Conservation (phyloP, 2,329 filamentous ascomycete genomes). For the Fusarium succisae region DNA sequence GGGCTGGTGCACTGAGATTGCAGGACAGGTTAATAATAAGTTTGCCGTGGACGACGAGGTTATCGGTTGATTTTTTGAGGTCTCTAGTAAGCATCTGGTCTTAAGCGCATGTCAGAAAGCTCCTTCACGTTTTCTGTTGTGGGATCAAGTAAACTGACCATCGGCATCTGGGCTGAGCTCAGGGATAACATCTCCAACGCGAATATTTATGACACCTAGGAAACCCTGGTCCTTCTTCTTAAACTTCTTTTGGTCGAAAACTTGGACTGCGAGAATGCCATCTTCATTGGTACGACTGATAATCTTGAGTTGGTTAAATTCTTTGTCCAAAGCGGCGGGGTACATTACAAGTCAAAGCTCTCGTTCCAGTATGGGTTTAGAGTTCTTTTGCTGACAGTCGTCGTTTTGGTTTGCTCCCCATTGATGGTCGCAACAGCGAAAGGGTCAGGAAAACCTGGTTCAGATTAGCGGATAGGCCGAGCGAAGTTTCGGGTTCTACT, state of each 20-base stretch:
- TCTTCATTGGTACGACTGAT: slow-evolving; percentile 88
- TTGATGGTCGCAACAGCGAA: slow-evolving; percentile 97
- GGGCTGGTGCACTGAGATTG: slow-evolving; percentile 78
- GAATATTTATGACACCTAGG: slow-evolving; percentile 95
- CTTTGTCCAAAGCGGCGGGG: slow-evolving; percentile 19
- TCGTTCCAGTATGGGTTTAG: slow-evolving; percentile 99
- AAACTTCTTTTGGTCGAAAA: slow-evolving; percentile 99
- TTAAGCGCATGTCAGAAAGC: slow-evolving; percentile 51
- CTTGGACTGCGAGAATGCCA: slow-evolving; percentile 96
- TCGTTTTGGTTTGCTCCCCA: slow-evolving; percentile 99
- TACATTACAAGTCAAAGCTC: slow-evolving; percentile 93
- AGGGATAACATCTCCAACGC: slow-evolving; percentile 87
- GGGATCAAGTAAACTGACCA: slow-evolving; percentile 67
- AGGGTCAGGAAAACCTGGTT: slow-evolving; percentile 90
- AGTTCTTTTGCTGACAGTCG: slow-evolving; percentile 94
- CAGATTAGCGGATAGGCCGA: slow-evolving; percentile 42
- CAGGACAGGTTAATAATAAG: slow-evolving; percentile 96
- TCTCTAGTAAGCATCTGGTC: slow-evolving; percentile 99
- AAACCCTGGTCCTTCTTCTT: slow-evolving; percentile 99
- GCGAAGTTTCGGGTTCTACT: not conserved
- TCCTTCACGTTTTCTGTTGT: slow-evolving; percentile 38
- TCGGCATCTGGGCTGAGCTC: slow-evolving; percentile 90
- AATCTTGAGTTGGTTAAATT: slow-evolving; percentile 16
- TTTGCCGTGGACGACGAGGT: slow-evolving; percentile 96
- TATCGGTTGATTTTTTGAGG: slow-evolving; percentile 97